Conservation (phyloP, 2,329 filamentous ascomycete species). For the Aspergillus ibericus region DNA sequence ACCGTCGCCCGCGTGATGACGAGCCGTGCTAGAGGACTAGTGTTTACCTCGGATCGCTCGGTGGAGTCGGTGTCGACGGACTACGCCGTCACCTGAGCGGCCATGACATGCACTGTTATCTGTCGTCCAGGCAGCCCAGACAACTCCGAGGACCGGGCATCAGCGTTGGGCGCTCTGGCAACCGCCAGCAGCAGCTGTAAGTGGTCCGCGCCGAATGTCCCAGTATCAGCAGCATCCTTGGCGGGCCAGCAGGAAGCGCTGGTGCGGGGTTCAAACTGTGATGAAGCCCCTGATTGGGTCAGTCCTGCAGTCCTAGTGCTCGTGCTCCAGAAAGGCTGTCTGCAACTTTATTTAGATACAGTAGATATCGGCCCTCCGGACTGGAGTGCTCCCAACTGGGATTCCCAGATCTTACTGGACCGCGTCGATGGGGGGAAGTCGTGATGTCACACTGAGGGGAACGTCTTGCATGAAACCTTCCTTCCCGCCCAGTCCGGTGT, state of each 20-base stretch:
- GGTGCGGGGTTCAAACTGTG: constrained; percentile 18
- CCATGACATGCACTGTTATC: constrained; percentile 8
- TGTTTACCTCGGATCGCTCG: constrained; percentile 12
- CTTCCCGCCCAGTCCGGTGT: not conserved
- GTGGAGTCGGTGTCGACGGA: constrained; percentile 1
- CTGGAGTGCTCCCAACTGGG: constrained; percentile 2
- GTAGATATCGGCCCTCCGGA: not conserved
- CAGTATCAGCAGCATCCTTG: constrained; percentile 6
- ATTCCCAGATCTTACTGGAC: not conserved
- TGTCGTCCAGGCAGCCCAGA: constrained; percentile 6
- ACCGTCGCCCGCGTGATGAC: not conserved
- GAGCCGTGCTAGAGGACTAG: constrained; percentile 1
- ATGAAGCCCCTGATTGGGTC: constrained; percentile 16
- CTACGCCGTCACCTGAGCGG: constrained; percentile 11
- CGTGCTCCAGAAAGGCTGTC: constrained; percentile 11
- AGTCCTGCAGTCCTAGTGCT: constrained; percentile 13
- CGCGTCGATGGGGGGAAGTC: not conserved
- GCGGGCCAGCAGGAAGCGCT: constrained; percentile 6
- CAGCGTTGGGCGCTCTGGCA: constrained; percentile 6
- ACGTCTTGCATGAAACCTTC: not conserved
- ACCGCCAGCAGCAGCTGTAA: not conserved
- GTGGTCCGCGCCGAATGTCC: not conserved
- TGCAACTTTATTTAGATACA: constrained; percentile 22
- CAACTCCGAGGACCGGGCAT: constrained; percentile 6
- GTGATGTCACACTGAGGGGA: constrained; percentile 18